Conservation (phyloP, 1,284 basidiomycete genomes). For the Ceratobasidium sp. region DNA sequence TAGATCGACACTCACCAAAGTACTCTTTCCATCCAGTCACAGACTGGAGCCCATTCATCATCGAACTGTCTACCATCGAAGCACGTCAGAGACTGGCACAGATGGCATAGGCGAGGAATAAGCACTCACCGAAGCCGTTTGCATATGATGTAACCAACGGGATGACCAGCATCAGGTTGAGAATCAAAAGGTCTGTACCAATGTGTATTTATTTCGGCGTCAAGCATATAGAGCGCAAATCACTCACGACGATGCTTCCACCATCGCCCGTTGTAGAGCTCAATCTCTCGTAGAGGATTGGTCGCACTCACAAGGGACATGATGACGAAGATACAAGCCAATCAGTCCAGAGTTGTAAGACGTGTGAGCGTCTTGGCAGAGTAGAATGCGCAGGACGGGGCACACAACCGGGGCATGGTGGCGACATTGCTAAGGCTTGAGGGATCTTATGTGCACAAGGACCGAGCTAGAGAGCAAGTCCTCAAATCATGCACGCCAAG, state of each 20-base stretch:
- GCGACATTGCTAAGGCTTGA: background rate
- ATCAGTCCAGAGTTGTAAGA: background rate
- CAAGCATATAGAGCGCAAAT: background rate
- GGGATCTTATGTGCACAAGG: background rate
- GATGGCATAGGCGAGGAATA: background rate
- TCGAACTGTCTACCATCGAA: constrained; percentile 42
- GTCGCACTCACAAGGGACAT: constrained; percentile 24
- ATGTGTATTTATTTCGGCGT: background rate
- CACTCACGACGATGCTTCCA: constrained; percentile 31
- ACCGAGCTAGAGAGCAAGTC: background rate
- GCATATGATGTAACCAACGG: constrained; percentile 73
- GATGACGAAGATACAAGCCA: background rate
- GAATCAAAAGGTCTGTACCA: constrained; percentile 39
- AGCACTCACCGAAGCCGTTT: constrained; percentile 72
- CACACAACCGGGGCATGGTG: background rate
- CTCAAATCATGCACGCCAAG: too few relatives aligned
- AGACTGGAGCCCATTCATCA: constrained; percentile 48
- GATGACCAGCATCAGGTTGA: constrained; percentile 45
- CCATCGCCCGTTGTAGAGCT: constrained; percentile 24
- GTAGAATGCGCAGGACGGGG: background rate
- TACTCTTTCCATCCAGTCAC: constrained; percentile 42
- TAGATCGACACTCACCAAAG: constrained; percentile 1
- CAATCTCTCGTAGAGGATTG: constrained; percentile 20
- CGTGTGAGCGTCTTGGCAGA: background rate
- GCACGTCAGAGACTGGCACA: background rate